Evolutionary conservation across 2,329 filamentous ascomycete genomes (phyloP).

Genomic region (Trichoderma sp.): DNA sequence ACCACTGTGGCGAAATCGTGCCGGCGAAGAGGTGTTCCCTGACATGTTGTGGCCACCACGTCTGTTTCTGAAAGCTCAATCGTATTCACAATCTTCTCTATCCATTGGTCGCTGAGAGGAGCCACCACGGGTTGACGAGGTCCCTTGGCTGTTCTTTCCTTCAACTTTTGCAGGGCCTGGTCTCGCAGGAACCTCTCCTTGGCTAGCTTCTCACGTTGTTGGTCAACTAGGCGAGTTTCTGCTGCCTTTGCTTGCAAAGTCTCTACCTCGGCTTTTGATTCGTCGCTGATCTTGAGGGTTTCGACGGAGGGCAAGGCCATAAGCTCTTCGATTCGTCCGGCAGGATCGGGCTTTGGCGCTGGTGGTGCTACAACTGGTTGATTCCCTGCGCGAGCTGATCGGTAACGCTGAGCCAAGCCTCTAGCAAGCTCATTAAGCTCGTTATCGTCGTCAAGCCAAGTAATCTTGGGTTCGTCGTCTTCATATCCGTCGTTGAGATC

Average conservation of each 20-base stretch:
- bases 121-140: constrained; percentile 27
- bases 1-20: constrained; percentile 65
- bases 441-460: not conserved
- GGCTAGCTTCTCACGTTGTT: not conserved
- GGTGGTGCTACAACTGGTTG: not conserved
- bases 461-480: not conserved
- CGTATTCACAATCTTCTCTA: not conserved
- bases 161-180: constrained; percentile 21
- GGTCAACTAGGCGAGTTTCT: constrained; percentile 11
- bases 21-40: constrained; percentile 47
- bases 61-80: not conserved
- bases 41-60: constrained; percentile 45
- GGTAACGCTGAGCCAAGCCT: not conserved
- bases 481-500: not conserved
- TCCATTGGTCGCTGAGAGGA: constrained; percentile 31
- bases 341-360: constrained; percentile 18
- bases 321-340: constrained; percentile 27
- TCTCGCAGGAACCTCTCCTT: not conserved
- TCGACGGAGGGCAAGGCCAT: constrained; percentile 28
- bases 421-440: not conserved
- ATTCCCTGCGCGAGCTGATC: not conserved
- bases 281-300: constrained; percentile 30
- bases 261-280: constrained; percentile 23
- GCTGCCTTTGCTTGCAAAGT: not conserved
- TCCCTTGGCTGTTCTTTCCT: constrained; percentile 22